These are phyloP conservation scores for Corchorus capsularis DNA, from an alignment of 345 rosid genomes.

Conservation along the genomic window DNA sequence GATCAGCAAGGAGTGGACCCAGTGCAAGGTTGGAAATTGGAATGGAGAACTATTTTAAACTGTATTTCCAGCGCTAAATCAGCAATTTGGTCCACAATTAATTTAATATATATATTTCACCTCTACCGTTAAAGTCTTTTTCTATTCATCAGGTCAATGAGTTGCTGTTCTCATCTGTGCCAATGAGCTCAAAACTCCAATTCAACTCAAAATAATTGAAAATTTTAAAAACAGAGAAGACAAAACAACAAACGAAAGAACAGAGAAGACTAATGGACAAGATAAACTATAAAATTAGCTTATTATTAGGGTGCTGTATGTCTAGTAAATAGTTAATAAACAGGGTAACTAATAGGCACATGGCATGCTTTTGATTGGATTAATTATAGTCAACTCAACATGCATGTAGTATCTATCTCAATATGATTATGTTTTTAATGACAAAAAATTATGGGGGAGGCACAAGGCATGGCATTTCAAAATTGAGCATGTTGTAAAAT, in stretches of 20 bases:
- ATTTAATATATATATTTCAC: too few relatives aligned
- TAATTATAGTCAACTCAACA: too few relatives aligned
- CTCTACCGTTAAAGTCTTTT: not conserved
- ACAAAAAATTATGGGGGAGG: too few relatives aligned
- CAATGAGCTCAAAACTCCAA: not conserved
- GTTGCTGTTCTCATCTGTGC: not conserved
- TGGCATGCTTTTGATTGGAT: too few relatives aligned
- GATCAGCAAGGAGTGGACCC: not conserved
- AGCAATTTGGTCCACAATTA: not conserved
- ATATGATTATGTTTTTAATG: too few relatives aligned
- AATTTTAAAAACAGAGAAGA: not conserved
- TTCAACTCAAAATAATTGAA: not conserved
- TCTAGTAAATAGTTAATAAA: not conserved
- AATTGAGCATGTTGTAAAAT: too few relatives aligned
- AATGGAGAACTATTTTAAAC: not conserved
- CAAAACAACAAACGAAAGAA: not conserved
- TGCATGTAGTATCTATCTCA: too few relatives aligned
- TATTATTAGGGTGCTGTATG: not conserved
- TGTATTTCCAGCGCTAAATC: not conserved
- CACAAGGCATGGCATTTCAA: too few relatives aligned
- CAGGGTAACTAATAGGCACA: not conserved
- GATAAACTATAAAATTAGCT: not conserved
- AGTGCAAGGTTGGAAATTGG: not conserved
- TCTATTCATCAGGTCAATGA: not conserved
- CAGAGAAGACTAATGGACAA: not conserved